phyloP scores from a whole-genome alignment of 345 rosid genomes.

The Brassica juncea region DNA sequence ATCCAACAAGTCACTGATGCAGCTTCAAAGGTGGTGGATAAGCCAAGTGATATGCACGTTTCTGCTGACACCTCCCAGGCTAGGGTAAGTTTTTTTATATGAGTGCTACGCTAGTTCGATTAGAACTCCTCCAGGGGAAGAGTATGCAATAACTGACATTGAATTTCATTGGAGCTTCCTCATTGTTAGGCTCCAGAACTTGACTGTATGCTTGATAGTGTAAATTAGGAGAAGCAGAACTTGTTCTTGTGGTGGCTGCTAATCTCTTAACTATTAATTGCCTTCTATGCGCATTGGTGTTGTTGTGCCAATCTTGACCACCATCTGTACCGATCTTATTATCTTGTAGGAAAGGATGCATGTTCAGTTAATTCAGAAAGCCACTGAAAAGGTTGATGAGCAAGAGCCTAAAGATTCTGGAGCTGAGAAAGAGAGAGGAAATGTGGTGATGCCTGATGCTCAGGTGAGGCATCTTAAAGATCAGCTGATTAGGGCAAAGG shows the following conservation, averaged over 20 bases:
- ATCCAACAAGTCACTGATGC: constrained; percentile 56
- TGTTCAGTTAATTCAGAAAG: constrained; percentile 40
- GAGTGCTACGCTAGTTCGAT: background rate
- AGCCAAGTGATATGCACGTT: constrained; percentile 12
- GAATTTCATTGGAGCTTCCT: background rate
- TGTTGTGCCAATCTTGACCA: background rate
- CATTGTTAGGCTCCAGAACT: background rate
- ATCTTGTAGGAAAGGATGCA: constrained; percentile 37
- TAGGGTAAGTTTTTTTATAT: constrained; percentile 36
- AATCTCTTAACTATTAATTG: background rate
- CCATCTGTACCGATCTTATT: background rate
- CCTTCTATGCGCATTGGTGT: background rate
- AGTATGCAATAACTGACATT: background rate
- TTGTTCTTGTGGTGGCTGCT: constrained; percentile 1
- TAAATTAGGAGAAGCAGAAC: background rate
- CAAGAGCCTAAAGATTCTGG: constrained; percentile 40
- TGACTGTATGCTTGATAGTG: background rate
- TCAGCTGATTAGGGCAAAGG: constrained; percentile 88
- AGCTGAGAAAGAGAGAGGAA: constrained; percentile 45
- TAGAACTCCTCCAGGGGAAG: background rate
- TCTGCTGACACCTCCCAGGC: constrained; percentile 21
- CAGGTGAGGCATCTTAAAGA: constrained; percentile 77
- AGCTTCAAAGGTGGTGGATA: constrained; percentile 1
- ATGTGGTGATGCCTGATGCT: constrained; percentile 53
- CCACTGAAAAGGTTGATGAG: constrained; percentile 37